phyloP scores from a whole-genome alignment of 768 basidiomycete species.

The Pleurotus cornucopiae region DNA sequence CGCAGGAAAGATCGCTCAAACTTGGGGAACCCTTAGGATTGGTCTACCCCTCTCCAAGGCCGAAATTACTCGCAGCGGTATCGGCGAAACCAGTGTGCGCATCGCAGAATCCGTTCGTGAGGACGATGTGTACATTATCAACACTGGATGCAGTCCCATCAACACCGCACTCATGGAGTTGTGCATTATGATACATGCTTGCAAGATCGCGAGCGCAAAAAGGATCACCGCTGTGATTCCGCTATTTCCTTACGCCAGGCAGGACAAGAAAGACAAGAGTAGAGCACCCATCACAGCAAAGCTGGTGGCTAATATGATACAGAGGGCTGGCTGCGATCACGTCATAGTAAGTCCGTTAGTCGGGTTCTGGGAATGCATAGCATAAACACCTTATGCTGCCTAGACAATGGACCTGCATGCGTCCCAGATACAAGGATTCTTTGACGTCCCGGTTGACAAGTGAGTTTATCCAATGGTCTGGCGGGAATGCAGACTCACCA shows the following conservation, averaged over 20 bases:
- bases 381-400: slow-evolving; percentile 5
- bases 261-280: slow-evolving; percentile 99
- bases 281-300: slow-evolving; percentile 97
- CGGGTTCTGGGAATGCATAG: slow-evolving; percentile 1
- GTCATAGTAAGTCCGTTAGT: slow-evolving; percentile 69
- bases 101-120: slow-evolving; percentile 95
- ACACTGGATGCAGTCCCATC: slow-evolving; percentile 81
- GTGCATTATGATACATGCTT: slow-evolving; percentile 98
- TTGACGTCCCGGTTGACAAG: slow-evolving; percentile 99
- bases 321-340: slow-evolving; percentile 91
- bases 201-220: slow-evolving; percentile 98
- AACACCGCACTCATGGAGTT: slow-evolving; percentile 97
- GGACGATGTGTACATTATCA: slow-evolving; percentile 98
- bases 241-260: slow-evolving; percentile 93
- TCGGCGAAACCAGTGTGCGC: slow-evolving; percentile 88
- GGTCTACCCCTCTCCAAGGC: slow-evolving; percentile 86
- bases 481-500: too few species aligned
- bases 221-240: slow-evolving; percentile 98
- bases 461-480: slow-evolving; percentile 40
- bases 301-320: slow-evolving; percentile 97
- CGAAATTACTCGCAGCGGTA: slow-evolving; percentile 81
- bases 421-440: slow-evolving; percentile 99
- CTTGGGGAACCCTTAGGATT: slow-evolving; percentile 49
- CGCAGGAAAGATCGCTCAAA: slow-evolving; percentile 9
- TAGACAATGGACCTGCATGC: slow-evolving; percentile 99